phyloP scores from a whole-genome alignment of 768 basidiomycete genomes.

The Cytidiella melzeri region DNA sequence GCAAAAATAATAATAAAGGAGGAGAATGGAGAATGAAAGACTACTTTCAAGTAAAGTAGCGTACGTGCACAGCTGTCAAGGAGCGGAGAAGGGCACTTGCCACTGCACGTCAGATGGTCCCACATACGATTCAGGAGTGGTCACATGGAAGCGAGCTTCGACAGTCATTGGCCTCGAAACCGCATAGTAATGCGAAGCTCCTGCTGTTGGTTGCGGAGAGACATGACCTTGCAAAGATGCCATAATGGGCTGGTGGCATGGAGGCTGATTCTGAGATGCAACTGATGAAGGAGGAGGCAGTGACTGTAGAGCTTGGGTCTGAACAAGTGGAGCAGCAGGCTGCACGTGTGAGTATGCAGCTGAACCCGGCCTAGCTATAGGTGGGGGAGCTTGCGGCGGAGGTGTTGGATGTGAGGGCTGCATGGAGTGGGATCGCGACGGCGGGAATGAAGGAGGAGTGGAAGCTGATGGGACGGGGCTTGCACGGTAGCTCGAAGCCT shows the following conservation, averaged over 20 bases:
- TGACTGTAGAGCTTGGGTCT: background rate
- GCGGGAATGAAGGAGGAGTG: background rate
- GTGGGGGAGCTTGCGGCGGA: background rate
- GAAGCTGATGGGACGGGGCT: background rate
- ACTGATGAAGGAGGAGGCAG: too few species aligned
- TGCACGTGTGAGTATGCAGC: too few species aligned
- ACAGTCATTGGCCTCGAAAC: background rate
- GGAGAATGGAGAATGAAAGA: too few species aligned
- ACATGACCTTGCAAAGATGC: background rate
- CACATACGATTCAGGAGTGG: background rate
- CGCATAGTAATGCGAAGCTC: too few species aligned
- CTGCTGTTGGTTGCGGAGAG: background rate
- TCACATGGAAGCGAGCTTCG: background rate
- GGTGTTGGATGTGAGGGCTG: background rate
- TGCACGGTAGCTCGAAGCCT: background rate
- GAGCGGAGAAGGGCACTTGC: background rate
- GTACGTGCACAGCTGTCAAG: constrained; percentile 1
- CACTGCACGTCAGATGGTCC: background rate
- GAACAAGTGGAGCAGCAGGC: background rate
- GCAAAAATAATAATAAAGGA: too few species aligned
- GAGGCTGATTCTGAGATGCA: background rate
- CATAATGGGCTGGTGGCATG: background rate
- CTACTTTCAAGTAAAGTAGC: too few species aligned
- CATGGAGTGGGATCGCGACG: background rate
- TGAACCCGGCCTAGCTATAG: background rate